phyloP scores from a whole-genome alignment of 176 grass and related monocot species.

The Paspalum vaginatum region DNA sequence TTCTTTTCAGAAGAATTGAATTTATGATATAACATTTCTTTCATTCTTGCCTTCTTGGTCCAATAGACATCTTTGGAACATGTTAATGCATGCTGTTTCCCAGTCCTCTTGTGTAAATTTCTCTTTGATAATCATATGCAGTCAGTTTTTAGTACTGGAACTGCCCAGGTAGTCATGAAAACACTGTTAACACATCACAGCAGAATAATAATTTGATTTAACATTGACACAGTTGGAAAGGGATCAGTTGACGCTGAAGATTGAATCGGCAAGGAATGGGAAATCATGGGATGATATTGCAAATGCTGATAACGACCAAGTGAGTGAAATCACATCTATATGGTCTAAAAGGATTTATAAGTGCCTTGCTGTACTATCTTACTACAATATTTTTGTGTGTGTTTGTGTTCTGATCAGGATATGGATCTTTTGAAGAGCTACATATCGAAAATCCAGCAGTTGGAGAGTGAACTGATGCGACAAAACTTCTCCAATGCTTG shows the following conservation, averaged over 20 bases:
- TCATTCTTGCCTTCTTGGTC: not conserved
- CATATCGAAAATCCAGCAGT: constrained; percentile 81
- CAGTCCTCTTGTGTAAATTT: constrained; percentile 1
- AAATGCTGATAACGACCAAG: constrained; percentile 47
- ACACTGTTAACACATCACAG: not conserved
- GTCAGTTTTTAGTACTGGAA: not conserved
- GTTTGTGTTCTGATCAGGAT: constrained; percentile 48
- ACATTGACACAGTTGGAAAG: constrained; percentile 67
- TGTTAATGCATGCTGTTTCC: not conserved
- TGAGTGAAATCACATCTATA: constrained; percentile 29
- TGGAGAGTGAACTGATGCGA: constrained; percentile 71
- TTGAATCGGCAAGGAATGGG: constrained; percentile 69
- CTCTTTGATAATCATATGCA: constrained; percentile 1
- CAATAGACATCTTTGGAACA: not conserved
- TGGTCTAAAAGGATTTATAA: not conserved
- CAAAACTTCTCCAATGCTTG: constrained; percentile 66
- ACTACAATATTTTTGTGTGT: constrained; percentile 1
- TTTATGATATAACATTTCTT: not conserved
- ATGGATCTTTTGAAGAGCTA: constrained; percentile 75
- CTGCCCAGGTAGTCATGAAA: not conserved
- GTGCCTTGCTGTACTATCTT: not conserved
- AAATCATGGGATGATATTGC: constrained; percentile 86
- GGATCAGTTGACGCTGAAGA: constrained; percentile 78
- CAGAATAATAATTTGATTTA: constrained; percentile 20
- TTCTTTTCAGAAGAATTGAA: not conserved